phyloP scores from a whole-genome alignment of 192 early-diverging fungal species.

The Obelidium mucronatum region DNA sequence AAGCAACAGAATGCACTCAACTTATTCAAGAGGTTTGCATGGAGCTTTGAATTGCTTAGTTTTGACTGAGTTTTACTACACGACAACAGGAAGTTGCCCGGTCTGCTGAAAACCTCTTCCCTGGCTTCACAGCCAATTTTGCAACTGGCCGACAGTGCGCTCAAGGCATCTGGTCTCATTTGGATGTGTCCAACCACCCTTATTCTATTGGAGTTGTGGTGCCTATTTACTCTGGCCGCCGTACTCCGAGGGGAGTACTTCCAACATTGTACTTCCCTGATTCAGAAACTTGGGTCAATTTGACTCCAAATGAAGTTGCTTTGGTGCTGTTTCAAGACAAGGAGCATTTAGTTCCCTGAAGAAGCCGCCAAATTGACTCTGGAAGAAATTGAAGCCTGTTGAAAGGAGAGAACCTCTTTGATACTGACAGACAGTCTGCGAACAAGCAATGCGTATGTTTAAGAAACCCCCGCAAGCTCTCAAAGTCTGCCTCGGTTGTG shows the following conservation, averaged over 20 bases:
- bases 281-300: neutral
- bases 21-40: neutral
- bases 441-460: neutral
- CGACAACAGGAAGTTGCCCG: neutral
- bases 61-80: neutral
- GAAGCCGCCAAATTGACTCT: neutral
- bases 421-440: neutral
- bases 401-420: neutral
- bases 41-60: neutral
- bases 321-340: neutral
- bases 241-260: neutral
- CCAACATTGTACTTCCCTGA: neutral
- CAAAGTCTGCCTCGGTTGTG: too few relatives aligned
- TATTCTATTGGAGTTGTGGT: neutral
- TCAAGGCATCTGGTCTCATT: neutral
- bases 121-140: neutral
- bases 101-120: neutral
- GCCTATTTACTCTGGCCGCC: neutral
- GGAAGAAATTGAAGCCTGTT: neutral
- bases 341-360: neutral
- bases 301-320: neutral
- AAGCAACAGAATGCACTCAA: neutral
- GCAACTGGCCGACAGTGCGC: neutral
- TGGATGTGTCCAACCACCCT: neutral
- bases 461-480: too few relatives aligned